A percentile compares a stretch with the other conserved stretches of the same genome.
These are phyloP conservation scores for Neopestalotiopsis sp. DNA, from an alignment of 2,329 filamentous ascomycete species.

Conservation along the genomic window DNA sequence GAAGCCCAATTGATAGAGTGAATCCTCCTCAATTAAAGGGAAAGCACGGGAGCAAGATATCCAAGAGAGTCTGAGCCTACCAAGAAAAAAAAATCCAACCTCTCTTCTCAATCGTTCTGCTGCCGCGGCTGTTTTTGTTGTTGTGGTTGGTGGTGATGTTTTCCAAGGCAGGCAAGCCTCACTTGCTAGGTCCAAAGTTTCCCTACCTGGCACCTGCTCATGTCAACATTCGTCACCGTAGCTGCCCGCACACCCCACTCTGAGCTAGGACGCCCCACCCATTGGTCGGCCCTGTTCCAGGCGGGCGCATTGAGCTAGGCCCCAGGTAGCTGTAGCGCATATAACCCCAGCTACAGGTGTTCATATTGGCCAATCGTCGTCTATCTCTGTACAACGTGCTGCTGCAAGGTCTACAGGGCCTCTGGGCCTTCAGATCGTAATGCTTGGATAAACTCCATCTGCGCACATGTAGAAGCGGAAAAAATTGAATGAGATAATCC, in stretches of 20 bases:
- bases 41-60: neutral
- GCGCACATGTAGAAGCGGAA: neutral
- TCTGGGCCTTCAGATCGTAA: neutral
- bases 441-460: neutral
- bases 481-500: neutral
- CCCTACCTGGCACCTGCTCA: neutral
- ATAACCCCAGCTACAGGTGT: neutral
- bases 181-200: neutral
- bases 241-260: neutral
- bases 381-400: neutral
- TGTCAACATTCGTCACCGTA: conserved; percentile 1
- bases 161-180: neutral
- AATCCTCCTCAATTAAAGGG: neutral
- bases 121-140: neutral
- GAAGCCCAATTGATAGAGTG: neutral
- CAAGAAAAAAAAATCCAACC: neutral
- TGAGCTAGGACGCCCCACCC: neutral
- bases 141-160: neutral
- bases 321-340: neutral
- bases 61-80: neutral
- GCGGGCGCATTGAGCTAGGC: neutral
- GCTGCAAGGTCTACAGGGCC: neutral
- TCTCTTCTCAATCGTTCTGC: neutral
- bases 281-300: neutral
- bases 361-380: neutral